These are phyloP conservation scores for Xylaria sp. DNA, from an alignment of 2,329 filamentous ascomycete genomes.

Conservation along the genomic window DNA sequence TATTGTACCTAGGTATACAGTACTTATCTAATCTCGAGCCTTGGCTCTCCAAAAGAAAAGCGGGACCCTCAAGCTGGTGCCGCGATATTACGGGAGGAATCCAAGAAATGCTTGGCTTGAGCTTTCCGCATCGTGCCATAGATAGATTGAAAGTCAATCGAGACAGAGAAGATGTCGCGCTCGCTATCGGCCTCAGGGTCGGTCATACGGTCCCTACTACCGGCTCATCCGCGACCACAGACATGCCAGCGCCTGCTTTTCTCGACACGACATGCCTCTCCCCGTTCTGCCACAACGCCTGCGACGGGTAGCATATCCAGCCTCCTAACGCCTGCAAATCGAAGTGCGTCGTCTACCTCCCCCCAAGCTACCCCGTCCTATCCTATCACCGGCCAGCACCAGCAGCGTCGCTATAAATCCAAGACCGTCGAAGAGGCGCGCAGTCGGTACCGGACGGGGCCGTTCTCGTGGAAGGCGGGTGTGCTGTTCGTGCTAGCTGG, in stretches of 20 bases:
- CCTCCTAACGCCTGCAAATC: slow-evolving; percentile 6
- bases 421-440: slow-evolving; percentile 65
- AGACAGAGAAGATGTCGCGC: slow-evolving; percentile 32
- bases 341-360: neutral
- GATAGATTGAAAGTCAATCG: slow-evolving; percentile 4
- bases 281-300: slow-evolving; percentile 11
- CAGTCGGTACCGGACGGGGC: slow-evolving; percentile 65
- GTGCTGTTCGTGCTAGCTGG: slow-evolving; percentile 83
- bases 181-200: slow-evolving; percentile 30
- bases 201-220: slow-evolving; percentile 32
- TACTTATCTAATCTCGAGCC: slow-evolving; percentile 7
- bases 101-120: neutral
- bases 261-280: slow-evolving; percentile 22
- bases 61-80: slow-evolving; percentile 6
- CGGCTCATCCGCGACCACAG: slow-evolving; percentile 1
- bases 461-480: slow-evolving; percentile 93
- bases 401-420: slow-evolving; percentile 48
- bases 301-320: slow-evolving; percentile 7
- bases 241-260: slow-evolving; percentile 23
- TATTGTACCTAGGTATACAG: no score
- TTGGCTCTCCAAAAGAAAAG: neutral
- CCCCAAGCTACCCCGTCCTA: no score
- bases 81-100: neutral
- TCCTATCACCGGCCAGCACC: slow-evolving; percentile 2
- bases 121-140: neutral